Percentiles rank a stretch among this genome's conserved stretches.
Conservation (phyloP, 768 basidiomycete genomes). For the Boletus pseudo-olivaceus region DNA sequence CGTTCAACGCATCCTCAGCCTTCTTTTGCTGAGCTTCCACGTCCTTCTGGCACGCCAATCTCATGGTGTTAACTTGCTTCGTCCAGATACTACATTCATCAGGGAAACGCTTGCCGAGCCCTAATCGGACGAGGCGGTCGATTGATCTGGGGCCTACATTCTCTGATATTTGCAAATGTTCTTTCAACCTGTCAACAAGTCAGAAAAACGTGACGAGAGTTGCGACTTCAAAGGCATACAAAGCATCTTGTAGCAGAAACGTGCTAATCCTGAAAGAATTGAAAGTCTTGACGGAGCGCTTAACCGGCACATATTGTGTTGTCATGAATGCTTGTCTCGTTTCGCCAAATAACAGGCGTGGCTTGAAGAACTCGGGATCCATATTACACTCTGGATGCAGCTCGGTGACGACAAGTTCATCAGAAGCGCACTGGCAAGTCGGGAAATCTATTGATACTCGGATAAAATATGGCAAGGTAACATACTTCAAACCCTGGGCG, state of each 20-base stretch:
- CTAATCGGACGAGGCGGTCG: conserved; percentile 27
- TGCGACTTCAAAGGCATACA: conserved; percentile 14
- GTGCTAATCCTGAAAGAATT: conserved; percentile 5
- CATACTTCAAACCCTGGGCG: conserved; percentile 47
- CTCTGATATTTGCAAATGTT: conserved; percentile 25
- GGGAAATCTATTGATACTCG: not conserved
- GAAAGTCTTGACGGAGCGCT: conserved; percentile 7
- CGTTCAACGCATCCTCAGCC: conserved; percentile 8
- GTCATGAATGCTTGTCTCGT: conserved; percentile 41
- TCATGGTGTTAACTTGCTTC: conserved; percentile 13
- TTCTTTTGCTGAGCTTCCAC: conserved; percentile 9
- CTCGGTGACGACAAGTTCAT: conserved; percentile 15
- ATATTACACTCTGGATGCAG: conserved; percentile 20
- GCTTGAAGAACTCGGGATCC: conserved; percentile 24
- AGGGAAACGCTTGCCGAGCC: conserved; percentile 31
- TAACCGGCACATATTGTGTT: conserved; percentile 22
- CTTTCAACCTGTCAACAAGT: conserved; percentile 20
- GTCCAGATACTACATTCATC: conserved; percentile 23
- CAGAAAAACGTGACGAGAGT: not conserved
- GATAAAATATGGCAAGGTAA: not conserved
- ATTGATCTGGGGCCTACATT: conserved; percentile 24
- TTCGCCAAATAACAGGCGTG: conserved; percentile 39
- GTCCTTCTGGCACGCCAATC: not conserved
- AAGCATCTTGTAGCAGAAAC: conserved; percentile 19
- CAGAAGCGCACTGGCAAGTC: conserved; percentile 13